phyloP scores from a whole-genome alignment of 768 basidiomycete genomes.

The Tricholomella constricta region DNA sequence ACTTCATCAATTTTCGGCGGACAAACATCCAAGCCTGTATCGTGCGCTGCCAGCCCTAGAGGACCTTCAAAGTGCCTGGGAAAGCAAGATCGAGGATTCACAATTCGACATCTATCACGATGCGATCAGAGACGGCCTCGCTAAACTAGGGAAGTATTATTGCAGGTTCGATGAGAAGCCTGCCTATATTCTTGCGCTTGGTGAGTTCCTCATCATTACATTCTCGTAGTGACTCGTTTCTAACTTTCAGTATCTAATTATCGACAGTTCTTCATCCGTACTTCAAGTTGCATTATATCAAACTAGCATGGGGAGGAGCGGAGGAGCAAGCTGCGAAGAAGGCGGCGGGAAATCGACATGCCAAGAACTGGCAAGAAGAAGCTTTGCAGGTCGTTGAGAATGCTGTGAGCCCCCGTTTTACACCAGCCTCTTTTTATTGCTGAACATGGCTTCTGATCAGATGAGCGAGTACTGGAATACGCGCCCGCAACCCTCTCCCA shows the following conservation, averaged over 20 bases:
- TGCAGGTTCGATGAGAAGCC: conserved; percentile 12
- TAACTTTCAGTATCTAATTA: not conserved
- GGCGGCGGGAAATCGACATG: conserved; percentile 13
- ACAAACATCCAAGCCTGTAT: conserved; percentile 23
- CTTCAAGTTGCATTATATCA: conserved; percentile 30
- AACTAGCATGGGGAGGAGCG: conserved; percentile 15
- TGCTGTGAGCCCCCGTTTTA: too few species aligned
- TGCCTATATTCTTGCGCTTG: conserved; percentile 11
- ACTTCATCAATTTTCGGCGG: too few species aligned
- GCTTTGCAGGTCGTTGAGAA: too few species aligned
- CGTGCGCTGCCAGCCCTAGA: conserved; percentile 25
- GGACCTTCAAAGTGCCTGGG: conserved; percentile 17
- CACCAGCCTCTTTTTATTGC: conserved; percentile 14
- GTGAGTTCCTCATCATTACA: conserved; percentile 8
- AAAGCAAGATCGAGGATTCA: conserved; percentile 1
- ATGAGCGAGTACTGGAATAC: too few species aligned
- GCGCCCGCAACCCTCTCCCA: too few species aligned
- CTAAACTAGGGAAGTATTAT: conserved; percentile 17
- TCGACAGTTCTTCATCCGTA: conserved; percentile 33
- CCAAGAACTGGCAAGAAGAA: conserved; percentile 27
- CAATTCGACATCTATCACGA: conserved; percentile 3
- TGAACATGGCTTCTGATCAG: conserved; percentile 12
- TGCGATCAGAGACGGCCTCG: conserved; percentile 15
- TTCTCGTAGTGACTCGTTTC: not conserved
- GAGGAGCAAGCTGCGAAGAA: conserved; percentile 22